These are phyloP conservation scores for Otatea glauca DNA, from an alignment of 176 grass and related monocot genomes.

Conservation along the genomic window DNA sequence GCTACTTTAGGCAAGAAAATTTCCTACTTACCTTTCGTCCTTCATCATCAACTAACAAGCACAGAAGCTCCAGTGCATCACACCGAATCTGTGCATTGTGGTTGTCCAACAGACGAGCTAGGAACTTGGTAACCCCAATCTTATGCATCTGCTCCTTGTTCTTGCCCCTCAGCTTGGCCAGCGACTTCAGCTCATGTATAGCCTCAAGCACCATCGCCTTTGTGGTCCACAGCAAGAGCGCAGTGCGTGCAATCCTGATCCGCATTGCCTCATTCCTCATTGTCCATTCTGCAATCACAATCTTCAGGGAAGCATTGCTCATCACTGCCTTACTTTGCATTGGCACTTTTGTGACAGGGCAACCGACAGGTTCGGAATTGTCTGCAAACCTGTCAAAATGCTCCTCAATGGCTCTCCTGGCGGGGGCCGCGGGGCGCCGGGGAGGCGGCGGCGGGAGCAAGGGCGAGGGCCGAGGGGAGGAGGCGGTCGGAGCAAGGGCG, in stretches of 20 bases:
- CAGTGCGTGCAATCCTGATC: slow-evolving; percentile 64
- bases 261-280: slow-evolving; percentile 70
- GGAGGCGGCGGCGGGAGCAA: too few species aligned
- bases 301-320: slow-evolving; percentile 57
- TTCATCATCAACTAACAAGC: slow-evolving; percentile 68
- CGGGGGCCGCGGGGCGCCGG: too few species aligned
- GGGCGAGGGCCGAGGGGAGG: too few species aligned
- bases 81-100: slow-evolving; percentile 52
- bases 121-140: slow-evolving; percentile 68
- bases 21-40: slow-evolving; percentile 67
- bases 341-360: too few species aligned
- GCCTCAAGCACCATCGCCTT: slow-evolving; percentile 72
- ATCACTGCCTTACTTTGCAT: too few species aligned
- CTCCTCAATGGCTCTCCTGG: too few species aligned
- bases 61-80: slow-evolving; percentile 66
- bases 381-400: too few species aligned
- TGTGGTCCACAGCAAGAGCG: slow-evolving; percentile 47
- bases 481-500: too few species aligned
- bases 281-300: slow-evolving; percentile 75
- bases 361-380: too few species aligned
- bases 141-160: slow-evolving; percentile 83
- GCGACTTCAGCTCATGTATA: slow-evolving; percentile 64
- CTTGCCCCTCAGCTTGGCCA: slow-evolving; percentile 46
- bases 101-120: slow-evolving; percentile 63
- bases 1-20: neutral